Conservation (phyloP, 2,329 filamentous ascomycete genomes). For the Whalleya microplaca region DNA sequence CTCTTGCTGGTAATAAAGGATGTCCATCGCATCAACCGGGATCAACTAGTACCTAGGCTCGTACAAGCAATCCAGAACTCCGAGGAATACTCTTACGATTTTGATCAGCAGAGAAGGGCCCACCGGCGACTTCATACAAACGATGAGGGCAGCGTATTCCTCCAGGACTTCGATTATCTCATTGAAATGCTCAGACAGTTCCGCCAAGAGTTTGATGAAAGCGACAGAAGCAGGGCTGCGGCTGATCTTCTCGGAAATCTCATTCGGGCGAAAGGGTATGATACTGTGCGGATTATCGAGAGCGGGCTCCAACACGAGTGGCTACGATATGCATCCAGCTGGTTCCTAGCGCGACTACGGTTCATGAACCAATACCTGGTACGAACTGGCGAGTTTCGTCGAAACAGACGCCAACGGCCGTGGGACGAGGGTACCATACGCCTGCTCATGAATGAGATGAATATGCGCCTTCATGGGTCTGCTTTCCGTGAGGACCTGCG, state of each 20-base stretch:
- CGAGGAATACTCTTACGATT: background rate
- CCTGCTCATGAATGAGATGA: background rate
- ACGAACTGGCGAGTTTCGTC: background rate
- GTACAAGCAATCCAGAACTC: background rate
- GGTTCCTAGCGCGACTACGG: background rate
- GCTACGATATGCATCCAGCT: background rate
- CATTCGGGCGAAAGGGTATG: background rate
- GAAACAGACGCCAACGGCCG: background rate
- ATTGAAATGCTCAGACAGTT: background rate
- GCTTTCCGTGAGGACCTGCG: background rate
- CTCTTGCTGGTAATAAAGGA: background rate
- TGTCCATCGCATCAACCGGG: background rate
- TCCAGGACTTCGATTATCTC: background rate
- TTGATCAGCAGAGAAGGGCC: background rate
- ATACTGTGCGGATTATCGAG: background rate
- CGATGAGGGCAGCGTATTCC: background rate
- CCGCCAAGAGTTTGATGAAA: background rate
- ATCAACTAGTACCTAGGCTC: background rate
- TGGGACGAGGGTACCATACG: background rate
- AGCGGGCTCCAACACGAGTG: background rate
- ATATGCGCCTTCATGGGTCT: background rate
- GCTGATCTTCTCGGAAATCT: background rate
- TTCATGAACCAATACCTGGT: background rate
- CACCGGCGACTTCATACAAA: background rate
- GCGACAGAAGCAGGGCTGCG: background rate